Evolutionary conservation across 257 asterid species (phyloP).

Genomic region (Misopates orontium): DNA sequence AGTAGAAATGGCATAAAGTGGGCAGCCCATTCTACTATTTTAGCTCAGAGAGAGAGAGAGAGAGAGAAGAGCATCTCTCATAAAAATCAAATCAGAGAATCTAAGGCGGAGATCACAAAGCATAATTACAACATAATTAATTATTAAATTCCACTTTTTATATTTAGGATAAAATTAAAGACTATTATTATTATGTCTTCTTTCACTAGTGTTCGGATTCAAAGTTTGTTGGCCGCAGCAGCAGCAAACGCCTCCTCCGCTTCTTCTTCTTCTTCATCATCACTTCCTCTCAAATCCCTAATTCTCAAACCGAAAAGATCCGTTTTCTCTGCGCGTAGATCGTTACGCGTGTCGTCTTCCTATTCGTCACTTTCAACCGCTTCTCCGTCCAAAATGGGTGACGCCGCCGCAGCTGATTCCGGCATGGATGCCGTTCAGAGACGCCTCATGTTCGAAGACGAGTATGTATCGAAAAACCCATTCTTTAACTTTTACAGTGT

Average conservation of each 20-base stretch:
- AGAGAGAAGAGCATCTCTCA: too few species aligned
- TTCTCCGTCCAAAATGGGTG: conserved; percentile 50
- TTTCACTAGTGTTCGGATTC: conserved; percentile 37
- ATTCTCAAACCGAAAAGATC: conserved; percentile 21
- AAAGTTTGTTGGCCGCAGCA: conserved; percentile 36
- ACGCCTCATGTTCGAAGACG: conserved; percentile 97
- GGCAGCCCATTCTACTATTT: too few species aligned
- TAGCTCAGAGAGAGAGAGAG: too few species aligned
- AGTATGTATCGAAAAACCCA: conserved; percentile 42
- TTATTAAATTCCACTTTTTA: background rate
- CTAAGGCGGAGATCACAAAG: background rate
- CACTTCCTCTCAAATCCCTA: conserved; percentile 26
- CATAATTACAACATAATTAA: background rate
- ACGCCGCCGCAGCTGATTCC: conserved; percentile 56
- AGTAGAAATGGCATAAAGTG: too few species aligned
- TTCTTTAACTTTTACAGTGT: background rate
- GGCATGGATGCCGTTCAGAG: conserved; percentile 93
- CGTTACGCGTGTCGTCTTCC: conserved; percentile 30
- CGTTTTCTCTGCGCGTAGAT: conserved; percentile 4
- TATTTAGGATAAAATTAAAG: background rate
- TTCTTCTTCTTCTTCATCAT: conserved; percentile 26
- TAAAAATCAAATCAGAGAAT: background rate
- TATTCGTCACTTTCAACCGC: conserved; percentile 26
- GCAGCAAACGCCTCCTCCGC: conserved; percentile 14
- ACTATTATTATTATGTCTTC: too few species aligned